Conservation (phyloP, 2,329 filamentous ascomycete genomes). For the Anthostomella pinea region DNA sequence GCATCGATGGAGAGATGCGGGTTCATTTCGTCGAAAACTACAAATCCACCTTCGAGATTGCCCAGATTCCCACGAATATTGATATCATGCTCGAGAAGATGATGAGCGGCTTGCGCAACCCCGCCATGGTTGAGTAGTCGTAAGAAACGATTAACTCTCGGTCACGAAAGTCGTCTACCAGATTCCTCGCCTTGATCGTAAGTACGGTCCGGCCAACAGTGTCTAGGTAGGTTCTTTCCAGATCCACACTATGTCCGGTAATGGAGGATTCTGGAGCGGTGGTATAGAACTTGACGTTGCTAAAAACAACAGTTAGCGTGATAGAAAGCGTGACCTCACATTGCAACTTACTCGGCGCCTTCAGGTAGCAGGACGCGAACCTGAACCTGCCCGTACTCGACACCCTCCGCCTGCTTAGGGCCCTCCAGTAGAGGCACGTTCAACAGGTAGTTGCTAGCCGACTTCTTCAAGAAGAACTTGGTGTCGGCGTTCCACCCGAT, state of each 20-base stretch:
- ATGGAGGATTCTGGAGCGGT: conserved; percentile 64
- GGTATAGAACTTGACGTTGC: conserved; percentile 76
- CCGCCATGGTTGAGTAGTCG: conserved; percentile 72
- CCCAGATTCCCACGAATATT: conserved; percentile 74
- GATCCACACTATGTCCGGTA: conserved; percentile 53
- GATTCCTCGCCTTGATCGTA: conserved; percentile 75
- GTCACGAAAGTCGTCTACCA: conserved; percentile 87
- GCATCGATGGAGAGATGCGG: too few relatives aligned
- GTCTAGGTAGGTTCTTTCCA: conserved; percentile 91
- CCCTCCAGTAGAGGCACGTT: conserved; percentile 93
- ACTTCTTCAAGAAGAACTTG: conserved; percentile 66
- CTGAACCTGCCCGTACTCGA: conserved; percentile 79
- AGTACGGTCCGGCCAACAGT: conserved; percentile 84
- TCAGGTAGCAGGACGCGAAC: conserved; percentile 86
- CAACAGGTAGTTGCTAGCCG: conserved; percentile 72
- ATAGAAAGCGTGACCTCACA: conserved; percentile 22
- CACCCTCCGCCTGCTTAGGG: conserved; percentile 78
- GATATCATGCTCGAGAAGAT: conserved; percentile 70
- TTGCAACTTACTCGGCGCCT: conserved; percentile 71
- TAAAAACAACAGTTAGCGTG: conserved; percentile 50
- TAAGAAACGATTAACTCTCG: conserved; percentile 84
- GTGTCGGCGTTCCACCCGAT: conserved; percentile 93
- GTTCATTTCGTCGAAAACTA: conserved; percentile 65
- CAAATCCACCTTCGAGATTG: conserved; percentile 74
- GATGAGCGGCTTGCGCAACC: conserved; percentile 81